Base-by-base conservation (phyloP, 352 stramenopile genomes). In the Pythium rhizo-oryzae region DNA sequence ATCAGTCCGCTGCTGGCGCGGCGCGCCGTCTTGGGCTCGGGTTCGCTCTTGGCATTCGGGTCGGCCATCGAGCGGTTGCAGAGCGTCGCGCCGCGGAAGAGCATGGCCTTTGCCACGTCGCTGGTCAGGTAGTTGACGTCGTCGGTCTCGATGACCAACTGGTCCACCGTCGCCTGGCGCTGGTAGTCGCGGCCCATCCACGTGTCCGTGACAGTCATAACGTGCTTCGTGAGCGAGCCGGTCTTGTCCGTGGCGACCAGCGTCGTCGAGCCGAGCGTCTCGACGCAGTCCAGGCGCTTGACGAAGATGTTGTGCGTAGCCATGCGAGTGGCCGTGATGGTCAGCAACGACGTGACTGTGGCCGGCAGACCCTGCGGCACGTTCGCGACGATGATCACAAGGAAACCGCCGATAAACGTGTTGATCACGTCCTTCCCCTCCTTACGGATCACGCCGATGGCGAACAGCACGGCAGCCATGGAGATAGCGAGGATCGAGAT, bases 171-270 rank as follows among this genome's bases (percentile, higher is more conserved):
- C 68, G 28, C 53, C 16, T 86, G 78, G n/a, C 65, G 65, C 0
- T 74, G 44, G 56, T 78, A 84, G 19, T 74, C 67, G 12, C 70
- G 43, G 9, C 68, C 79, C 30, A 67, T 46, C 76, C 76, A 86
- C 28, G 68, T 80, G 54, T 87, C 75, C 4, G 76, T 82, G 28
- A 86, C 70, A 12, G 80, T 80, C 85, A 86, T 83, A 50, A 88
- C 74, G 71, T 84, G 84, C 65, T 82, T 84, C 7, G 94, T 98
- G 8, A 98, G 82, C 47, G 93, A 98, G 28, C 91, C 92, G 2
- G 93, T 98, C 76, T 98, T 98, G 77, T 98, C 95, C 0, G 89
- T 96, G 30, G 92, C 97, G 19, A 98, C 82, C 23, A 98, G 79
- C 49, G 79, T 82, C 75, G 97, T 97, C 28, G 80, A 83, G 4